Conservation (phyloP, 805 yeast genomes). For the Metschnikowia aberdeeniae region DNA sequence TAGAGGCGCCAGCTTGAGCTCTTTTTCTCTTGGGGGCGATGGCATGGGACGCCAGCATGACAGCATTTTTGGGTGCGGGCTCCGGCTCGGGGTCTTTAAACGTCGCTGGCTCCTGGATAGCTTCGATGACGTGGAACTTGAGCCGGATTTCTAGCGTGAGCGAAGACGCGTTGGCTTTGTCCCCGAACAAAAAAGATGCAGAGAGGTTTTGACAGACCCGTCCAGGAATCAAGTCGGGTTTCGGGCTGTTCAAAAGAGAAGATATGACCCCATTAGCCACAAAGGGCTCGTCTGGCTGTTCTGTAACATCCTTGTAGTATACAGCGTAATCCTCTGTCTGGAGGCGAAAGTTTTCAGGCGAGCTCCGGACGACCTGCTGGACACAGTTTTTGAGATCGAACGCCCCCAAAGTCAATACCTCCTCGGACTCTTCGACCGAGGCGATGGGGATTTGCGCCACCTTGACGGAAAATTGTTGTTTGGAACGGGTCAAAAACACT, state of each 20-base stretch:
- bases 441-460: conserved; percentile 33
- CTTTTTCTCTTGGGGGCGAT: conserved; percentile 8
- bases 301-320: conserved; percentile 44
- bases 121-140: conserved; percentile 42
- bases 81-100: conserved; percentile 9
- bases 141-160: conserved; percentile 57
- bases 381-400: conserved; percentile 38
- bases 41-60: conserved; percentile 5
- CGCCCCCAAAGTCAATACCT: conserved; percentile 38
- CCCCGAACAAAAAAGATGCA: conserved; percentile 36
- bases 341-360: conserved; percentile 42
- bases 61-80: not conserved
- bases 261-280: conserved; percentile 41
- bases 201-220: conserved; percentile 58
- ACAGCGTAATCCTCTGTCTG: conserved; percentile 41
- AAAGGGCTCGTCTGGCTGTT: conserved; percentile 47
- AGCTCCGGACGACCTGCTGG: conserved; percentile 33
- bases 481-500: conserved; percentile 40
- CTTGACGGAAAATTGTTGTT: conserved; percentile 30
- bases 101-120: conserved; percentile 7
- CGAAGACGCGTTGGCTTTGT: conserved; percentile 32
- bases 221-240: conserved; percentile 39
- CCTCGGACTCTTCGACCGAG: conserved; percentile 21
- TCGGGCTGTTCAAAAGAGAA: conserved; percentile 23
- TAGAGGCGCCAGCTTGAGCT: conserved; percentile 4